Conservation (phyloP, 2,329 filamentous ascomycete genomes). For the Exophiala calicioides region DNA sequence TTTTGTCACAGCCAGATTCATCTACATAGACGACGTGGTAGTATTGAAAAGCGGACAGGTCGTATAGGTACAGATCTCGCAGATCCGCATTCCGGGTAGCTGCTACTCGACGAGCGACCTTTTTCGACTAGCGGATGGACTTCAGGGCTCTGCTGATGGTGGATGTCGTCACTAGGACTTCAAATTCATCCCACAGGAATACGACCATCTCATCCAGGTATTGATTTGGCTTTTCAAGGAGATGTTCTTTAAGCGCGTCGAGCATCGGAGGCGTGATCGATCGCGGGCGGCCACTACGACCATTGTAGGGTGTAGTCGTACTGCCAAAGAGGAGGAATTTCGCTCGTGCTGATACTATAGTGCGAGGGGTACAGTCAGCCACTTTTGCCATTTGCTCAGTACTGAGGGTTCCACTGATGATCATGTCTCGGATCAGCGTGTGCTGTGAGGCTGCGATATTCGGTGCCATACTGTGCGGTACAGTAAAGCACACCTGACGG, state of each 20-base stretch:
- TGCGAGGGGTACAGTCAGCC: constrained; percentile 30
- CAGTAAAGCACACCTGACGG: no score
- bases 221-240: constrained; percentile 32
- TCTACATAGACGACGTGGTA: constrained; percentile 42
- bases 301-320: constrained; percentile 15
- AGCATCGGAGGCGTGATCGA: constrained; percentile 34
- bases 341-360: constrained; percentile 20
- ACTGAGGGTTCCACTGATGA: constrained; percentile 28
- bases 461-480: constrained; percentile 6
- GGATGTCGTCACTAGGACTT: constrained; percentile 9
- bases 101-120: constrained; percentile 33
- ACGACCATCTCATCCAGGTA: constrained; percentile 33
- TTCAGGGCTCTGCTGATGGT: constrained; percentile 33
- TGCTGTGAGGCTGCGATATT: constrained; percentile 11
- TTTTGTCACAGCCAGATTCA: constrained; percentile 43
- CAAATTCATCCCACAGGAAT: constrained; percentile 32
- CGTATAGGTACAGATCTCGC: constrained; percentile 37
- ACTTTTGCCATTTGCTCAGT: constrained; percentile 29
- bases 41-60: constrained; percentile 25
- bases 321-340: constrained; percentile 22
- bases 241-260: constrained; percentile 34
- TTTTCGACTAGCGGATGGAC: constrained; percentile 30
- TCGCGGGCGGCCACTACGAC: constrained; percentile 19
- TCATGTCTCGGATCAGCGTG: constrained; percentile 26
- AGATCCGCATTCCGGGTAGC: constrained; percentile 39